Conservation (phyloP, 2,329 filamentous ascomycete genomes). For the Xylaria sp. region DNA sequence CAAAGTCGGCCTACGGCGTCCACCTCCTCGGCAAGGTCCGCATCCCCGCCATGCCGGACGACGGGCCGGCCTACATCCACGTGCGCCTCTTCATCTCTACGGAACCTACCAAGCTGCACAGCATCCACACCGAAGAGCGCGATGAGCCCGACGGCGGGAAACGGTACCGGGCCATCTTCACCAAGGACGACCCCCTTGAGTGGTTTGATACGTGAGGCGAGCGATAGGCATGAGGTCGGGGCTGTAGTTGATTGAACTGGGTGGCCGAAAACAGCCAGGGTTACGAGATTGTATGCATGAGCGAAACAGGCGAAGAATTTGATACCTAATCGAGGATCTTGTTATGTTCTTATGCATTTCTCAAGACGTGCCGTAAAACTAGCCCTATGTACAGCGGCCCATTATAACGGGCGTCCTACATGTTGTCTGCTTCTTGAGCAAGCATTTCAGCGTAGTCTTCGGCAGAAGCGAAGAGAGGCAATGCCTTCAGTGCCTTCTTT, state of each 20-base stretch:
- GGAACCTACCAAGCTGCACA: conserved; percentile 49
- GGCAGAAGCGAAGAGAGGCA: conserved; percentile 90
- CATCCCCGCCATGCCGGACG: conserved; percentile 48
- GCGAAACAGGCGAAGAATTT: not conserved
- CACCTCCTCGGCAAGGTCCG: conserved; percentile 57
- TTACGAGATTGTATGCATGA: not conserved
- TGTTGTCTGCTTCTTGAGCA: conserved; percentile 68
- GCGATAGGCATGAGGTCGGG: not conserved
- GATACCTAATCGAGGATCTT: conserved; percentile 32
- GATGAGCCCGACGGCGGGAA: conserved; percentile 50
- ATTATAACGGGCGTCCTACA: conserved; percentile 18
- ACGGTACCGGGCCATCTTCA: conserved; percentile 53
- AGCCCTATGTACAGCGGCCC: conserved; percentile 9
- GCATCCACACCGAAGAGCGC: conserved; percentile 54
- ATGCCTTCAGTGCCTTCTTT: conserved; percentile 82
- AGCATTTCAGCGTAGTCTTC: conserved; percentile 93
- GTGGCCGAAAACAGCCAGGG: not conserved
- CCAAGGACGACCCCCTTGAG: conserved; percentile 52
- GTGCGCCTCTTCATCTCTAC: conserved; percentile 54
- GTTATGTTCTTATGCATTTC: conserved; percentile 21
- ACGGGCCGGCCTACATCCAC: conserved; percentile 51
- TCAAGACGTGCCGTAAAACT: conserved; percentile 2
- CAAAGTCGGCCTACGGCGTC: conserved; percentile 53
- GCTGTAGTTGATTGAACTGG: not conserved
- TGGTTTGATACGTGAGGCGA: conserved; percentile 57